Percentiles rank a stretch among this genome's conserved stretches.
Conservation (phyloP, 2,329 filamentous ascomycete genomes). For the Ascosphaera pollenicola region DNA sequence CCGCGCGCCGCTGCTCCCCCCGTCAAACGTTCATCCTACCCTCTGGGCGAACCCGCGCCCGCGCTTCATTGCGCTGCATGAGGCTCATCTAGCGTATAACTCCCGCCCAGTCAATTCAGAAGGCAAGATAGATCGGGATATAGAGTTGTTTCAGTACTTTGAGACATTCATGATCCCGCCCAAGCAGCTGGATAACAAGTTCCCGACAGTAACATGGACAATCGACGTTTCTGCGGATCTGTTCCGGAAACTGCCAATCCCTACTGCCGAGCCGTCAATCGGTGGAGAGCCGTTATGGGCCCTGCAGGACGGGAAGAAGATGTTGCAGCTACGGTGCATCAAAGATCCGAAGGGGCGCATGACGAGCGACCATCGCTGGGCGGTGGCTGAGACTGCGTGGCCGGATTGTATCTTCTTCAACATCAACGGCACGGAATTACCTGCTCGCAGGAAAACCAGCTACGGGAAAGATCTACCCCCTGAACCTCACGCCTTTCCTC, state of each 20-base stretch:
- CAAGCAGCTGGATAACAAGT: slow-evolving; percentile 8
- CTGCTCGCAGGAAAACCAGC: slow-evolving; percentile 43
- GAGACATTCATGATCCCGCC: slow-evolving; percentile 13
- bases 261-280: slow-evolving; percentile 4
- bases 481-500: slow-evolving; percentile 47
- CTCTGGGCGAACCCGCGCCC: slow-evolving; percentile 24
- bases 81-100: slow-evolving; percentile 27
- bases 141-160: slow-evolving; percentile 17
- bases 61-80: slow-evolving; percentile 30
- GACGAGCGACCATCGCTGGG: slow-evolving; percentile 34
- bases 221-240: slow-evolving; percentile 15
- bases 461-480: slow-evolving; percentile 53
- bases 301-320: slow-evolving; percentile 30
- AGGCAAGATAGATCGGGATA: neutral
- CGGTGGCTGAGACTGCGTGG: slow-evolving; percentile 43
- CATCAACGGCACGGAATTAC: slow-evolving; percentile 39
- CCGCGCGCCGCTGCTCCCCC: slow-evolving; percentile 16
- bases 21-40: slow-evolving; percentile 10
- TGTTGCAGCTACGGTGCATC: slow-evolving; percentile 50
- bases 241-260: slow-evolving; percentile 14
- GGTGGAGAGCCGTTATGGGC: slow-evolving; percentile 11
- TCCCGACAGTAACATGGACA: slow-evolving; percentile 12
- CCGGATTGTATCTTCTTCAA: slow-evolving; percentile 45
- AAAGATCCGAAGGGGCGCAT: slow-evolving; percentile 13
- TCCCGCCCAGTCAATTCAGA: neutral